Evolutionary conservation across 257 asterid genomes (phyloP), one percentile per base, ranked within the genome.

Genomic region (Ophiorrhiza pumila): DNA sequence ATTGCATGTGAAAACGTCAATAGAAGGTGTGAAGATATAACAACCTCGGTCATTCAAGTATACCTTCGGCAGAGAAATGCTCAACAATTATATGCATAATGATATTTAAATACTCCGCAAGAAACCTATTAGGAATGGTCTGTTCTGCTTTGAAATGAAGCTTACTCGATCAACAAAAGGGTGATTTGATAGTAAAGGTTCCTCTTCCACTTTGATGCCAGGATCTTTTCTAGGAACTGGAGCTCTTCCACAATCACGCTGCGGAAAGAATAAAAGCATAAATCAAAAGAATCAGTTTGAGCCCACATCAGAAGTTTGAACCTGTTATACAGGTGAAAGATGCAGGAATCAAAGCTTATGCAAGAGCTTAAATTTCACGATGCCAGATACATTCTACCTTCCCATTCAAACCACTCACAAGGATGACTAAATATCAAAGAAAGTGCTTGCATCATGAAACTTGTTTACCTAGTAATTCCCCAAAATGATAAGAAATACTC

Each of bases 211-310:
- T 80, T 85, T 90, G 77, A 91, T 71, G 67, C 89, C 95, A 58
- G 95, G 96, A 82, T 90, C 96, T 83, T 91, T 91, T 78, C 89
- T 91, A 58, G 96, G 96, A 80, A 94, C 35, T 4, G 98, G 97
- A 80, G 87, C 90, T 78, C 98, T 86, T 73, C 96, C 93, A 85
- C 91, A 84, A 68, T 94, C 98, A 72, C 96, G 98, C 98, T 94
- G 83, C 74, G 52, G 55, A 80, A 80, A 58, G 55, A 65, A 79
- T 61, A 31, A 56, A 79, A 66, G 29, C 31, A 52, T 42, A 69
- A 46, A 29, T 50, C 25, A 74, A 80, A 58, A 77, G 71, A 53
- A 53, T 75, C 60, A 59, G 66, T 65, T 49, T 41, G 46, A 7
- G 56, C 52, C 41, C 57, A 31, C 34, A 29, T 45, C 41, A 15